Conservation (phyloP, 73 alveolate species). For the Effrenium voratum region DNA sequence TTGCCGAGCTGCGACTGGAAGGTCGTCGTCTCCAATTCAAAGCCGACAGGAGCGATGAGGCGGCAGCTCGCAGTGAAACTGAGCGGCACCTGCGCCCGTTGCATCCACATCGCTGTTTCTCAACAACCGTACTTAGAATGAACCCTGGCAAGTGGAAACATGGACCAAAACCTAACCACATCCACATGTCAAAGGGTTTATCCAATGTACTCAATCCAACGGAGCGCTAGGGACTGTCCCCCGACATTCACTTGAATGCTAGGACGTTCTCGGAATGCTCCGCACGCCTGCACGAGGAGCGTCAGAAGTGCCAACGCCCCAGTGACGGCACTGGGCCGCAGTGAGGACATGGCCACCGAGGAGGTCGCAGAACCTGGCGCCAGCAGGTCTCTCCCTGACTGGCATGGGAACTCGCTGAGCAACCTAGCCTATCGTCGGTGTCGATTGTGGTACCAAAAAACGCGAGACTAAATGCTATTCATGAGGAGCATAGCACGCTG, state of each 20-base stretch:
- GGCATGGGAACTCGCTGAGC: too few relatives aligned
- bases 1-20: conserved; percentile 10
- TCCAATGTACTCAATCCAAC: background rate
- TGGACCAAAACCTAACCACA: background rate
- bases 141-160: background rate
- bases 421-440: too few relatives aligned
- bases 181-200: background rate
- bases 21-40: conserved; percentile 7
- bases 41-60: conserved; percentile 35
- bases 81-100: background rate
- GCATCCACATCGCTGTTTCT: background rate
- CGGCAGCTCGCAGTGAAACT: conserved; percentile 1
- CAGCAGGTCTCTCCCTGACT: too few relatives aligned
- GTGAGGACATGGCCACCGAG: background rate
- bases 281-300: conserved; percentile 21
- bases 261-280: too few relatives aligned
- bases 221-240: background rate
- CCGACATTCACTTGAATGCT: background rate
- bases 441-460: too few relatives aligned
- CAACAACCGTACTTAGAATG: background rate
- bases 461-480: too few relatives aligned
- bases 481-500: too few relatives aligned
- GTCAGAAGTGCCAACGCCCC: conserved; percentile 24
- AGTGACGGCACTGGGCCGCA: conserved; percentile 27
- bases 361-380: background rate